Evolutionary conservation across 352 stramenopile genomes (phyloP).

Genomic region (Globisporangium nodosum): DNA sequence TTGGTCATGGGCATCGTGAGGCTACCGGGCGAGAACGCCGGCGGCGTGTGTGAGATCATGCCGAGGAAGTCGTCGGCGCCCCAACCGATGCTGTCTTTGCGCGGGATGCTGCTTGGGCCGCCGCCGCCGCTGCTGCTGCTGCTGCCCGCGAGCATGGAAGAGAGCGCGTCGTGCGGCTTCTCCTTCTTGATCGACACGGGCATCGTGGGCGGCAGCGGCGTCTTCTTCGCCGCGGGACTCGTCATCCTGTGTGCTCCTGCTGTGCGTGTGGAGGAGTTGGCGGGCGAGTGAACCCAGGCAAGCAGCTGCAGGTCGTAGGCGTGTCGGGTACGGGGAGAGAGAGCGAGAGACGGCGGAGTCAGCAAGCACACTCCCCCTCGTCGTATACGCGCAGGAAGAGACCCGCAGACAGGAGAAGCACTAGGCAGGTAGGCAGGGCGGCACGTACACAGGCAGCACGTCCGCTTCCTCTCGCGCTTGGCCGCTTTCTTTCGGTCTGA

Average conservation of each 20-base stretch:
- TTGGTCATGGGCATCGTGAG: slow-evolving; percentile 88
- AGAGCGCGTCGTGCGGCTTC: slow-evolving; percentile 21
- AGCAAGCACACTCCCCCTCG: neutral
- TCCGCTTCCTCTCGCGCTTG: neutral
- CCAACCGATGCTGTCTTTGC: slow-evolving; percentile 83
- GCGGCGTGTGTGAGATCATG: slow-evolving; percentile 88
- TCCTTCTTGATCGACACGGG: slow-evolving; percentile 72
- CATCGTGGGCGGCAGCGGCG: slow-evolving; percentile 50
- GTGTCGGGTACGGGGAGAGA: no score
- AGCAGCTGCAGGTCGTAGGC: neutral
- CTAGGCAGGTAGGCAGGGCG: neutral
- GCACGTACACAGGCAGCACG: neutral
- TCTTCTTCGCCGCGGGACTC: slow-evolving; percentile 29
- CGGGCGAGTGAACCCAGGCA: neutral
- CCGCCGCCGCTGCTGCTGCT: slow-evolving; percentile 8
- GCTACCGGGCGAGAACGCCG: slow-evolving; percentile 87
- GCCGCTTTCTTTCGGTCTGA: neutral
- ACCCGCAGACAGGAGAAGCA: neutral
- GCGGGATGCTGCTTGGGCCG: slow-evolving; percentile 31
- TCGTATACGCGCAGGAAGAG: neutral
- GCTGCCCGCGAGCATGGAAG: slow-evolving; percentile 22
- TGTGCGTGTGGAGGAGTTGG: neutral
- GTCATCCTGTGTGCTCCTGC: slow-evolving; percentile 9
- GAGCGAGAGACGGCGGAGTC: neutral
- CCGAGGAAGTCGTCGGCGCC: slow-evolving; percentile 79